These are phyloP conservation scores for Begonia fuchsioides DNA, from an alignment of 306 rosid species.

Conservation along the genomic window DNA sequence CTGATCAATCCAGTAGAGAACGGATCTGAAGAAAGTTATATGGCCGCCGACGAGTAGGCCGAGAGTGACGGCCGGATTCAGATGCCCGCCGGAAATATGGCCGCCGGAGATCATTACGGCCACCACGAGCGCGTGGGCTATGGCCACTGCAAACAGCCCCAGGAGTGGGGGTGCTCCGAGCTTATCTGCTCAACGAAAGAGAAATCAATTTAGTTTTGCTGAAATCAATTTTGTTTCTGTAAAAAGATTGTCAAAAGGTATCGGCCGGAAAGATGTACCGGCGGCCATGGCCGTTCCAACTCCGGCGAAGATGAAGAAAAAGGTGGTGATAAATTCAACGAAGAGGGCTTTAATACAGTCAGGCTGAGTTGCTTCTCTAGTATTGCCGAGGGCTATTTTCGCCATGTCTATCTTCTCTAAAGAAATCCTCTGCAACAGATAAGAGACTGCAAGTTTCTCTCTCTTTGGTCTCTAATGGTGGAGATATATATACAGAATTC, in stretches of 20 bases:
- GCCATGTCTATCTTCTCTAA: constrained; percentile 22
- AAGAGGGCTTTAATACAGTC: constrained; percentile 62
- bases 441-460: background rate
- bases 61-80: constrained; percentile 77
- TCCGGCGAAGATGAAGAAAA: constrained; percentile 71
- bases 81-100: constrained; percentile 87
- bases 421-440: too few species aligned
- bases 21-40: constrained; percentile 54
- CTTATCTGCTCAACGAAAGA: constrained; percentile 25
- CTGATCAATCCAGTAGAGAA: constrained; percentile 78
- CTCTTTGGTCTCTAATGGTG: too few species aligned
- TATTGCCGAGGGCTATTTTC: constrained; percentile 50
- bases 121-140: constrained; percentile 69
- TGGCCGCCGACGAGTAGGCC: constrained; percentile 69
- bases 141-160: constrained; percentile 47
- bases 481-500: too few species aligned
- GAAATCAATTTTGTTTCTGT: too few species aligned
- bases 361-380: constrained; percentile 41
- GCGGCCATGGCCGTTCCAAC: constrained; percentile 67
- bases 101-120: constrained; percentile 82
- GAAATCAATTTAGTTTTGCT: background rate
- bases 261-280: constrained; percentile 14
- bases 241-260: background rate
- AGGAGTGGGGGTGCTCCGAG: constrained; percentile 36
- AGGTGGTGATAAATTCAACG: constrained; percentile 72